Evolutionary conservation across 2,329 filamentous ascomycete species (phyloP).

Genomic region (Penicillium sp.): DNA sequence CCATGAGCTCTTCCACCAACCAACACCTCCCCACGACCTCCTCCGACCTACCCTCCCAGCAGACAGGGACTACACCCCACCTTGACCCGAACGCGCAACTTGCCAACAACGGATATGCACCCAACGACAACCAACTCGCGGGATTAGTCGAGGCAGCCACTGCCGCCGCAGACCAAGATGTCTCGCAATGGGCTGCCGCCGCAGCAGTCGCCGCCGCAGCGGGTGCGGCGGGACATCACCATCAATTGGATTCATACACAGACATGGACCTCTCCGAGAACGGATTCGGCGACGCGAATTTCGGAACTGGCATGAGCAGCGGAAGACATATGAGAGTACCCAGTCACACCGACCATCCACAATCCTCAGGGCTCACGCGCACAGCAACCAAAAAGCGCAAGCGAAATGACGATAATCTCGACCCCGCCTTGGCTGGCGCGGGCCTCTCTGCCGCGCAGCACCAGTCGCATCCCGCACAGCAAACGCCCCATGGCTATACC

Average conservation of each 20-base stretch:
- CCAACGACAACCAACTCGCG: slow-evolving; percentile 39
- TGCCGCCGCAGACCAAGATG: slow-evolving; percentile 36
- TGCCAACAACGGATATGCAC: slow-evolving; percentile 25
- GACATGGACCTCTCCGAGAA: slow-evolving; percentile 37
- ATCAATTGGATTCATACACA: slow-evolving; percentile 35
- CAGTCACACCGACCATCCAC: slow-evolving; percentile 23
- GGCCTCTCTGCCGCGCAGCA: slow-evolving; percentile 22
- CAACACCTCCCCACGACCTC: slow-evolving; percentile 25
- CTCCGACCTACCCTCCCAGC: slow-evolving; percentile 21
- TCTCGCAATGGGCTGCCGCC: slow-evolving; percentile 36
- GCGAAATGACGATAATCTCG: slow-evolving; percentile 32
- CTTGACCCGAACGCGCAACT: slow-evolving; percentile 27
- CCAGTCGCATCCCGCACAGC: slow-evolving; percentile 20
- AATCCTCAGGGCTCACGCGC: slow-evolving; percentile 26
- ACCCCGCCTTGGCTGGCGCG: slow-evolving; percentile 29
- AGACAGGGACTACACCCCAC: slow-evolving; percentile 19
- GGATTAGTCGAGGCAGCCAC: slow-evolving; percentile 41
- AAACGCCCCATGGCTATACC: slow-evolving; percentile 22
- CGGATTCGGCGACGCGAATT: slow-evolving; percentile 31
- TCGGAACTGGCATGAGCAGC: slow-evolving; percentile 22
- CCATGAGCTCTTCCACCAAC: slow-evolving; percentile 26
- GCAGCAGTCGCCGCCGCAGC: slow-evolving; percentile 42
- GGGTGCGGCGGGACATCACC: slow-evolving; percentile 38
- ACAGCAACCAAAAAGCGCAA: slow-evolving; percentile 36
- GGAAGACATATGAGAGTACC: slow-evolving; percentile 24